Evolutionary conservation across 2,329 filamentous ascomycete species (phyloP).

Genomic region (Fusarium sp.): DNA sequence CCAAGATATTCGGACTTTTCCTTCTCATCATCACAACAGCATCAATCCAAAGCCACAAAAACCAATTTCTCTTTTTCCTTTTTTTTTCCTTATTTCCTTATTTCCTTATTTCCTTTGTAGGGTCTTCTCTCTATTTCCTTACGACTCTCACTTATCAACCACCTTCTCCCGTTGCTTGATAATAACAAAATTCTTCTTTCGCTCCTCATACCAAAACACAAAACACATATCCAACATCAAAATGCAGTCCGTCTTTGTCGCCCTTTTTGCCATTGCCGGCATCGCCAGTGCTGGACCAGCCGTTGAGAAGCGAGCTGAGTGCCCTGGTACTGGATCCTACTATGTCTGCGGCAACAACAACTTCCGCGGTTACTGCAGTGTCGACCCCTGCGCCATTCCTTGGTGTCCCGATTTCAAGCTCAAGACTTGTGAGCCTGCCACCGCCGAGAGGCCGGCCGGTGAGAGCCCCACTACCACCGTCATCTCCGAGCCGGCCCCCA

Average conservation of each 20-base stretch:
- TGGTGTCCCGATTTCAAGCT: slow-evolving; percentile 27
- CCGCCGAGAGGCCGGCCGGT: background rate
- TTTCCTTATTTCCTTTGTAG: slow-evolving; percentile 40
- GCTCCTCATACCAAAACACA: background rate
- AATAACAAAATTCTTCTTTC: background rate
- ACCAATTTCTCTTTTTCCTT: background rate
- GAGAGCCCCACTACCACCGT: background rate
- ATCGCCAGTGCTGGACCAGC: slow-evolving; percentile 15
- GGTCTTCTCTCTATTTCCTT: slow-evolving; percentile 29
- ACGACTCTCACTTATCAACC: slow-evolving; percentile 33
- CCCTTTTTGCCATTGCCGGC: slow-evolving; percentile 24
- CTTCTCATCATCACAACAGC: slow-evolving; percentile 32
- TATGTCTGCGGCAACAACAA: slow-evolving; percentile 26
- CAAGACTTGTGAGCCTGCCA: slow-evolving; percentile 22
- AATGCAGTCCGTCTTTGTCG: slow-evolving; percentile 35
- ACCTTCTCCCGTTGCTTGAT: slow-evolving; percentile 8
- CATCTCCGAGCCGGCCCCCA: background rate
- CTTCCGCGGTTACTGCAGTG: slow-evolving; percentile 27
- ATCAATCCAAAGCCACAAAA: slow-evolving; percentile 22
- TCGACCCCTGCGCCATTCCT: slow-evolving; percentile 20
- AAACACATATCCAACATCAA: slow-evolving; percentile 10
- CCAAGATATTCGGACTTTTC: slow-evolving; percentile 1
- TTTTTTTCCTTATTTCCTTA: background rate
- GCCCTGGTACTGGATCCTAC: slow-evolving; percentile 23
- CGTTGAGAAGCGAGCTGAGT: slow-evolving; percentile 18